phyloP scores from a whole-genome alignment of 768 basidiomycete species.

The Amanita molliuscula region DNA sequence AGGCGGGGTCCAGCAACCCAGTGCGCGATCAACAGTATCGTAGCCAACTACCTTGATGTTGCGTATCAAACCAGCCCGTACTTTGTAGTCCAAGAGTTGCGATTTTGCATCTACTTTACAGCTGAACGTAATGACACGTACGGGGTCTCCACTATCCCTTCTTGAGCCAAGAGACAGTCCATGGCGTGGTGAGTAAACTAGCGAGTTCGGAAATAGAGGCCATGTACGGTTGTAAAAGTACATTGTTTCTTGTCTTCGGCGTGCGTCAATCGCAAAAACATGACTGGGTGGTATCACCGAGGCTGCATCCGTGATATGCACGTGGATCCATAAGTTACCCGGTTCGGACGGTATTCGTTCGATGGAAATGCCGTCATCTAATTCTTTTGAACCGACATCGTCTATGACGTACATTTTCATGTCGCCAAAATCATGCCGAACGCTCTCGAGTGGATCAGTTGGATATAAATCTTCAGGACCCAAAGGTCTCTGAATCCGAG shows the following conservation, averaged over 20 bases:
- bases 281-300: constrained; percentile 65
- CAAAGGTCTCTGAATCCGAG: constrained; percentile 19
- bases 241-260: constrained; percentile 33
- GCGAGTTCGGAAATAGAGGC: constrained; percentile 61
- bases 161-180: constrained; percentile 32
- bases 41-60: constrained; percentile 63
- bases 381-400: constrained; percentile 65
- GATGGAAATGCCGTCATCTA: constrained; percentile 90
- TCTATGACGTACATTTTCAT: constrained; percentile 84
- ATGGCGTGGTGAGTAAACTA: constrained; percentile 32
- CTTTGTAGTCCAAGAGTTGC: constrained; percentile 55
- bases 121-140: constrained; percentile 75
- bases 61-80: constrained; percentile 64
- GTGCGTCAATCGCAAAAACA: constrained; percentile 47
- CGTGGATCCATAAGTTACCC: constrained; percentile 67
- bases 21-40: constrained; percentile 45
- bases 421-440: constrained; percentile 83
- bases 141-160: constrained; percentile 22
- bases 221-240: constrained; percentile 60
- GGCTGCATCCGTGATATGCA: constrained; percentile 92
- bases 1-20: constrained; percentile 20
- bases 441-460: constrained; percentile 50
- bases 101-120: constrained; percentile 51
- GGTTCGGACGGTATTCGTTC: constrained; percentile 55
- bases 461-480: constrained; percentile 58